Base-by-base conservation (phyloP, 1,139 yeast genomes). In the Blastobotrys apis region DNA sequence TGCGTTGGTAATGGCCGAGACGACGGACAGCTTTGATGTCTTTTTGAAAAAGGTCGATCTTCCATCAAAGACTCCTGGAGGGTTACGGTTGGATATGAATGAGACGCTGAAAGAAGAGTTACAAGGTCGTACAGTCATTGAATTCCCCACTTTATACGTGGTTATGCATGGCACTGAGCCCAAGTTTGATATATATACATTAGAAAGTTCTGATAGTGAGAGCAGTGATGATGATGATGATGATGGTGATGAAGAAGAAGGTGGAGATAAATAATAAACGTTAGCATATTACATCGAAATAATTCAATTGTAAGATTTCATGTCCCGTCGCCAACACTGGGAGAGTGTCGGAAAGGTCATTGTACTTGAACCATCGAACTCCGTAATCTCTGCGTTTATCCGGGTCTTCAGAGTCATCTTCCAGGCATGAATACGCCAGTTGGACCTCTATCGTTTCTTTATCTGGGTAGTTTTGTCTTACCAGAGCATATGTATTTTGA, bases 61-160 rank as follows among this genome's bases (percentile, higher is more conserved):
- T 6, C 56, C 56, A 8, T 54, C 55, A 2, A 52, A 51, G 27
- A 47, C 44, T 17, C 55, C 50, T 1, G 44, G 48, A 15, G 47
- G 54, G 3, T 42, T 50, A n/a, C 33, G 44, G 20, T 43, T 60
- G 33, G 58, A 58, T 33, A 44, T 39, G 13, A 25, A 41, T 2
- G 33, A 43, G 23, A 50, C 59, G 2, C 55, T 78, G 35, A 72
- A 71, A 0, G 78, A 75, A 13, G 71, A 70, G 1, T 58, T 88
- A 32, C 64, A 68, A 45, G 78, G 78, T 41, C 71, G 73, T 47
- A 71, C 80, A 0, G 85, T 88, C 0, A 66, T 87, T 32, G 96
- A 87, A 59, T 86, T 75, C 54, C 95, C 96, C 0, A 82, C 90
- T 0, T 67, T 86, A 5, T 26, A 19, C 13, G 25, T 40, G 10